phyloP scores from a whole-genome alignment of 2,329 filamentous ascomycete species.

The Penicillium italicum region DNA sequence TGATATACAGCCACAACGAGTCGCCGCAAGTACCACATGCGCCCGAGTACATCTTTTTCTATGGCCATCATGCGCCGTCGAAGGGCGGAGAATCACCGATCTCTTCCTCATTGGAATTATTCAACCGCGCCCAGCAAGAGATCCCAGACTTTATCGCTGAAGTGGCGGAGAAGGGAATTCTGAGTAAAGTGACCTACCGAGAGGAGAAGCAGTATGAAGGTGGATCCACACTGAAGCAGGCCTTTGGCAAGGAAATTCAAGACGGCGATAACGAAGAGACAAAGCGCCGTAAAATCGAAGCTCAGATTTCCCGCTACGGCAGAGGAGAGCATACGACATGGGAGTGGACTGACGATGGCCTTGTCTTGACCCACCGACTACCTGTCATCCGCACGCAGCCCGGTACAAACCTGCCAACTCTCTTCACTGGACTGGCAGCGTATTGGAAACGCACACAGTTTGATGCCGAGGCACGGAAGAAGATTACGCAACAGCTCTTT shows the following conservation, averaged over 20 bases:
- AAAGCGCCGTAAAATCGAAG: constrained; percentile 45
- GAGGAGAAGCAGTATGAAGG: constrained; percentile 45
- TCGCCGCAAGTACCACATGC: constrained; percentile 51
- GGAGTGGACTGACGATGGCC: constrained; percentile 47
- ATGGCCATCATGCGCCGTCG: constrained; percentile 38
- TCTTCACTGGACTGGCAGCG: constrained; percentile 48
- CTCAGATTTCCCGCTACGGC: constrained; percentile 48
- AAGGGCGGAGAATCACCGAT: constrained; percentile 46
- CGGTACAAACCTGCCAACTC: constrained; percentile 44
- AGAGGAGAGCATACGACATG: constrained; percentile 47
- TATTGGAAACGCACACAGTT: constrained; percentile 42
- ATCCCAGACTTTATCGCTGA: constrained; percentile 48
- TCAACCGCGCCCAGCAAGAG: constrained; percentile 44
- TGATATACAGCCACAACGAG: constrained; percentile 53
- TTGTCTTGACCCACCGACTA: constrained; percentile 46
- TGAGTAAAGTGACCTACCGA: constrained; percentile 45
- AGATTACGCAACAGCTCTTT: constrained; percentile 41
- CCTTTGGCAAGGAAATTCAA: constrained; percentile 49
- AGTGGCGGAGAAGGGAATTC: constrained; percentile 46
- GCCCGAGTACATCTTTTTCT: constrained; percentile 53
- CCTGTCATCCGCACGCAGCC: constrained; percentile 50
- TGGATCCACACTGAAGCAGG: constrained; percentile 46
- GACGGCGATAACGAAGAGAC: constrained; percentile 46
- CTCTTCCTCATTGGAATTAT: constrained; percentile 49
- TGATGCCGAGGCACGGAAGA: constrained; percentile 25